phyloP scores from a whole-genome alignment of 768 basidiomycete genomes.

The Trichaptum fuscoviolaceum region DNA sequence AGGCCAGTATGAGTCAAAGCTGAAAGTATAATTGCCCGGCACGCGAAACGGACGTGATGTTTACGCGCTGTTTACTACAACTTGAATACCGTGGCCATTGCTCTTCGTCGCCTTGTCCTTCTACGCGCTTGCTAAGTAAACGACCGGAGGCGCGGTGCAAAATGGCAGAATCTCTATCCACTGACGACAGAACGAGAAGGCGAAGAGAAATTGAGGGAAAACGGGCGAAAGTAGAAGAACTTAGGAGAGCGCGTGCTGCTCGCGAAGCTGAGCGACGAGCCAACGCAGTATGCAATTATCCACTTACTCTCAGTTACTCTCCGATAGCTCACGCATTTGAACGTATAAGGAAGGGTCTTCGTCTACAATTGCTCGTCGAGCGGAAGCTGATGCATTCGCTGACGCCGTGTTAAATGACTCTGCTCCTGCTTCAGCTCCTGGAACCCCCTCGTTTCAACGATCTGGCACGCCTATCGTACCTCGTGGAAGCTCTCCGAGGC shows the following conservation, averaged over 20 bases:
- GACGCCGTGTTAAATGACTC: not conserved
- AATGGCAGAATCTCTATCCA: slow-evolving; percentile 41
- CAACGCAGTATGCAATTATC: slow-evolving; percentile 13
- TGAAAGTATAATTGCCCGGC: not conserved
- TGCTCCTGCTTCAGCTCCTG: not conserved
- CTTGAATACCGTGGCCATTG: not conserved
- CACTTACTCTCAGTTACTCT: not conserved
- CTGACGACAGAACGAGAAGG: slow-evolving; percentile 33
- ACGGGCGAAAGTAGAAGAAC: slow-evolving; percentile 77
- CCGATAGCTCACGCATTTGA: not conserved
- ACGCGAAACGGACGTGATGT: not conserved
- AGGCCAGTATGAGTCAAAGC: not conserved
- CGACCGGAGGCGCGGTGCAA: not conserved
- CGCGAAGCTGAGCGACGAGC: slow-evolving; percentile 20
- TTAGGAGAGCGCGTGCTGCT: slow-evolving; percentile 72
- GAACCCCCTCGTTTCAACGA: not conserved
- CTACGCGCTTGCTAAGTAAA: not conserved
- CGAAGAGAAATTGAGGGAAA: slow-evolving; percentile 90
- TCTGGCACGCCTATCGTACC: not conserved
- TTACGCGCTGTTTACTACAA: not conserved
- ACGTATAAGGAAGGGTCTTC: not conserved
- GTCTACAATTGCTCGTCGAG: not conserved
- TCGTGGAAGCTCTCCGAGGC: not conserved
- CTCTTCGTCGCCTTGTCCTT: not conserved
- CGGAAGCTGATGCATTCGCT: not conserved